phyloP scores from a whole-genome alignment of 164 flowering plant genomes.

The Tetracentron sinense region DNA sequence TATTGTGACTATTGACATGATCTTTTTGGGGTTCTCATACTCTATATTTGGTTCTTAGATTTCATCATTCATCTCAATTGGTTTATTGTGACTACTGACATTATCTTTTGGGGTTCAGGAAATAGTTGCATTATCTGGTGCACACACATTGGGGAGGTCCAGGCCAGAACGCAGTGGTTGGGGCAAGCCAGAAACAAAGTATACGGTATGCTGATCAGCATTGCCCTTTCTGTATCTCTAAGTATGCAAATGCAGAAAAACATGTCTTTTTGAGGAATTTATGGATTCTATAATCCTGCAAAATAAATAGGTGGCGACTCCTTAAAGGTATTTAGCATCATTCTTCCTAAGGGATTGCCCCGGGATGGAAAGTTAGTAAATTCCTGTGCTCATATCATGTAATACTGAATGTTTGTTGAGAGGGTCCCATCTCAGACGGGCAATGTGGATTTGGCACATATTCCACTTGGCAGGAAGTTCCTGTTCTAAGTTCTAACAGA shows the following conservation, averaged over 20 bases:
- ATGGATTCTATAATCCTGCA: background rate
- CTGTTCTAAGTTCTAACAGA: too few relatives aligned
- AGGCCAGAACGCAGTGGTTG: constrained; percentile 99
- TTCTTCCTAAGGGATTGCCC: too few relatives aligned
- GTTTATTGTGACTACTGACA: background rate
- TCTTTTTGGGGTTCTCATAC: constrained; percentile 14
- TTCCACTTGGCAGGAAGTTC: too few relatives aligned
- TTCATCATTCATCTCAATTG: background rate
- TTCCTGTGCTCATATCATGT: too few relatives aligned
- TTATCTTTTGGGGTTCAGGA: constrained; percentile 45
- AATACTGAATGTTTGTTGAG: too few relatives aligned
- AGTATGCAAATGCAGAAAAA: background rate
- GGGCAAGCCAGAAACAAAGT: constrained; percentile 97
- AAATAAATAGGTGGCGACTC: too few relatives aligned
- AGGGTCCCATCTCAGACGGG: too few relatives aligned
- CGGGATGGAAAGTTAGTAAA: too few relatives aligned
- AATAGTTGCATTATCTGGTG: constrained; percentile 97
- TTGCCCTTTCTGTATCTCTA: background rate
- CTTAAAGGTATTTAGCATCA: too few relatives aligned
- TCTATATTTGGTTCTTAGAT: background rate
- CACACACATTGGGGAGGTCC: constrained; percentile 94
- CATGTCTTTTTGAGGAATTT: background rate
- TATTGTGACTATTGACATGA: constrained; percentile 1
- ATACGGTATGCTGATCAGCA: constrained; percentile 58
- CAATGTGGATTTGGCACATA: too few relatives aligned